Conservation (phyloP, 2,329 filamentous ascomycete species). For the Penicillium sp. region DNA sequence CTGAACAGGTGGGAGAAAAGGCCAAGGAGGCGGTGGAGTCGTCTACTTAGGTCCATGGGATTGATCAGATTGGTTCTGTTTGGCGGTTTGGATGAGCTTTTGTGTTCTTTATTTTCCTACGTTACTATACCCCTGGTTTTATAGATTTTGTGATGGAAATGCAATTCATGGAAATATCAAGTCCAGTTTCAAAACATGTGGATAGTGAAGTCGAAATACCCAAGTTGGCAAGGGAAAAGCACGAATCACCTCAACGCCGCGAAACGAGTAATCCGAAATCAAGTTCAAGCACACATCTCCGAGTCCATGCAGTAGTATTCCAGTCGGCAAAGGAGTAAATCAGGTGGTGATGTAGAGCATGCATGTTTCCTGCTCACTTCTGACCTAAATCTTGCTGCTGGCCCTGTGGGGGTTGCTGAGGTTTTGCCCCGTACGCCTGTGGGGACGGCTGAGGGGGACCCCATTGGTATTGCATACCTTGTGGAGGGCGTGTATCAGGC, state of each 20-base stretch:
- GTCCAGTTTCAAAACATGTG: neutral
- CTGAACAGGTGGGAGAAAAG: constrained; percentile 43
- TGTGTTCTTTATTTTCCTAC: constrained; percentile 3
- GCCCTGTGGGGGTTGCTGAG: constrained; percentile 13
- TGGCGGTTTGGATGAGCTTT: constrained; percentile 5
- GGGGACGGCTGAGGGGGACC: constrained; percentile 20
- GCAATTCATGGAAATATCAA: neutral
- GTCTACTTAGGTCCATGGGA: constrained; percentile 7
- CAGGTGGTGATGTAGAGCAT: neutral
- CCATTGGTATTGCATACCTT: constrained; percentile 22
- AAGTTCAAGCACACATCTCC: too few species aligned
- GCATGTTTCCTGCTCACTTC: constrained; percentile 17
- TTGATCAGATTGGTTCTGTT: too few species aligned
- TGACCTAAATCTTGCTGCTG: constrained; percentile 22
- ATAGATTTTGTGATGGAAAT: constrained; percentile 1
- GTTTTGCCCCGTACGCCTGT: constrained; percentile 20
- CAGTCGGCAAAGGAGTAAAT: too few species aligned
- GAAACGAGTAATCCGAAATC: too few species aligned
- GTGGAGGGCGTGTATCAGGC: constrained; percentile 35
- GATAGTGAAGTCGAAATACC: neutral
- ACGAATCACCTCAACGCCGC: too few species aligned
- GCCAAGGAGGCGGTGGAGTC: constrained; percentile 16
- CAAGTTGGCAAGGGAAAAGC: too few species aligned
- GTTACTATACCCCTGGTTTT: constrained; percentile 15
- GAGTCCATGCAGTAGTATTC: too few species aligned